A percentile compares a stretch with the other conserved stretches of the same genome.
Conservation (phyloP, 108 stramenopile genomes). For the Skeletonema potamos region DNA sequence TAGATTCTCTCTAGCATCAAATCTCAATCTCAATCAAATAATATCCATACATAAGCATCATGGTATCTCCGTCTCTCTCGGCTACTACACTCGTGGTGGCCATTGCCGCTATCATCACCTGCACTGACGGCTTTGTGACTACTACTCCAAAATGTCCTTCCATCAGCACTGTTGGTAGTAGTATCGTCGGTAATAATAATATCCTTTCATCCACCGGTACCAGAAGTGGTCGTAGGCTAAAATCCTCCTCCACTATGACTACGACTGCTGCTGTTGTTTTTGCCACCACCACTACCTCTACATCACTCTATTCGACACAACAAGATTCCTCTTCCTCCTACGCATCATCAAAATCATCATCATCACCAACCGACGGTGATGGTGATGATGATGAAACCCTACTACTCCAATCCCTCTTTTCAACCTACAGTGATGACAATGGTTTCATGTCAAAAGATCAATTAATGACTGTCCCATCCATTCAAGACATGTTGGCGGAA, state of each 20-base stretch:
- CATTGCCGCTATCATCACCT: not conserved
- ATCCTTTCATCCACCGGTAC: not conserved
- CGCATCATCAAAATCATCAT: not conserved
- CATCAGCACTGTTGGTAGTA: not conserved
- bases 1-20: too few relatives aligned
- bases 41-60: too few relatives aligned
- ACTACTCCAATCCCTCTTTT: constrained; percentile 50
- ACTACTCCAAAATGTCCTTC: not conserved
- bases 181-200: not conserved
- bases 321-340: too few relatives aligned
- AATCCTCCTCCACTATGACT: too few relatives aligned
- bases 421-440: constrained; percentile 53
- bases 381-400: constrained; percentile 31
- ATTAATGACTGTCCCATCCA: constrained; percentile 49
- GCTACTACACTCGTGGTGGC: constrained; percentile 2
- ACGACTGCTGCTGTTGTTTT: too few relatives aligned
- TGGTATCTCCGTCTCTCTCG: not conserved
- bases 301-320: not conserved
- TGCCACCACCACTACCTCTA: not conserved
- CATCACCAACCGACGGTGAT: not conserved
- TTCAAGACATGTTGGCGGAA: constrained; percentile 65
- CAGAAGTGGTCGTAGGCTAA: too few relatives aligned
- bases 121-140: not conserved
- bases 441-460: constrained; percentile 51
- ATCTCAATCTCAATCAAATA: too few relatives aligned